These are phyloP conservation scores for Colletotrichum chrysophilum DNA, from an alignment of 2,329 filamentous ascomycete species.

Conservation along the genomic window DNA sequence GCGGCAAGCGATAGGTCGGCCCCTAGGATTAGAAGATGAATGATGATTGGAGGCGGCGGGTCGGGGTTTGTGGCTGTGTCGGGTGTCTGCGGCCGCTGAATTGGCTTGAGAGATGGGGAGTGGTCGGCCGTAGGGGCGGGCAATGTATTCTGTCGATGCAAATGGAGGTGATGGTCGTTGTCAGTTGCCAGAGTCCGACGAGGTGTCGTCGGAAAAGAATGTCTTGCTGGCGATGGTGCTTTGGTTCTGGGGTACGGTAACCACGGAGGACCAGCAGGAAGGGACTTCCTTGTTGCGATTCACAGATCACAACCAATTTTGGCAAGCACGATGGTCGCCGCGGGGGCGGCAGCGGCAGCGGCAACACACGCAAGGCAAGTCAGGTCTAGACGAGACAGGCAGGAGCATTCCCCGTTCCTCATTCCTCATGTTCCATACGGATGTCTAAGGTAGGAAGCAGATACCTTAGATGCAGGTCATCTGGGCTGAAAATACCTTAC, in stretches of 20 bases:
- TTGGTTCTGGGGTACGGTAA: not conserved
- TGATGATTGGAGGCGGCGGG: not conserved
- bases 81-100: not conserved
- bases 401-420: not conserved
- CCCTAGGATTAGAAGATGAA: not conserved
- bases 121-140: not conserved
- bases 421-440: not conserved
- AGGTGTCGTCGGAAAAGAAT: not conserved
- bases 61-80: not conserved
- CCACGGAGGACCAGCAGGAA: not conserved
- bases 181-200: not conserved
- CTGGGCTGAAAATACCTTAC: not conserved
- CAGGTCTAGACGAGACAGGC: not conserved
- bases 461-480: not conserved
- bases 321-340: not conserved
- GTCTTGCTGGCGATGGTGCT: not conserved
- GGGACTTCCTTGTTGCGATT: not conserved
- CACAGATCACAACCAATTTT: not conserved
- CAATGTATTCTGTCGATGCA: not conserved
- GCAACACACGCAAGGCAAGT: not conserved
- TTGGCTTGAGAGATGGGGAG: not conserved
- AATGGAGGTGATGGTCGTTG: not conserved
- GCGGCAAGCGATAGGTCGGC: not conserved
- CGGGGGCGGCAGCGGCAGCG: not conserved
- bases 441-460: not conserved